phyloP scores from a whole-genome alignment of 202 grass and related monocot species.

The Bolboschoenoplectus hybrid region DNA sequence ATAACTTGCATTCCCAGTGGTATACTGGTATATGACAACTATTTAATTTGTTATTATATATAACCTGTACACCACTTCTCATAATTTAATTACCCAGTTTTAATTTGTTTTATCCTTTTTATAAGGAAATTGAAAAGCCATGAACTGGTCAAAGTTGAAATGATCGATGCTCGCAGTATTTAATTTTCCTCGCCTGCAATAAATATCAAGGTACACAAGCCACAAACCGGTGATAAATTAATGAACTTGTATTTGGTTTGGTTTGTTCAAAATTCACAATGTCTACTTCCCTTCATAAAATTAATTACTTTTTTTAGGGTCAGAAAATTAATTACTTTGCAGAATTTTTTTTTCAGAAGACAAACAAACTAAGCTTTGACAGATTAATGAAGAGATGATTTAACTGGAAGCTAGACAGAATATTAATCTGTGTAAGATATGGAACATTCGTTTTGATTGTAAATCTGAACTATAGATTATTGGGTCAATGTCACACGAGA shows the following conservation, averaged over 20 bases:
- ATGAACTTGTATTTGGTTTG: no score
- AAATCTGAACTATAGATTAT: not conserved
- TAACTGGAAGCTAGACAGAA: not conserved
- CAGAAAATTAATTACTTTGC: no score
- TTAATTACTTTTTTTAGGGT: not conserved
- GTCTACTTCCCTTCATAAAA: not conserved
- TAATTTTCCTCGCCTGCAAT: not conserved
- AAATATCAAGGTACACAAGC: not conserved
- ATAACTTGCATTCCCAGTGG: not conserved
- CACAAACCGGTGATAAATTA: no score
- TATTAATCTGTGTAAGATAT: not conserved
- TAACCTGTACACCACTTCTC: constrained; percentile 12
- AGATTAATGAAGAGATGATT: not conserved
- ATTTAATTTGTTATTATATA: not conserved
- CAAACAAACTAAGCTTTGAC: not conserved
- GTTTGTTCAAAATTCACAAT: not conserved
- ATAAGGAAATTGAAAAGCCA: not conserved
- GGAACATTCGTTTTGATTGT: not conserved
- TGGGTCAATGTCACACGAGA: not conserved
- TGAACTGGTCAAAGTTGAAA: not conserved
- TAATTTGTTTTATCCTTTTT: not conserved
- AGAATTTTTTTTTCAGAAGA: no score
- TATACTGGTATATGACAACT: not conserved
- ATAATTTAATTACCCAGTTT: not conserved
- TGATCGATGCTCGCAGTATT: not conserved